Conservation (phyloP, 2,329 filamentous ascomycete species). For the Aspergillus sclerotialis region DNA sequence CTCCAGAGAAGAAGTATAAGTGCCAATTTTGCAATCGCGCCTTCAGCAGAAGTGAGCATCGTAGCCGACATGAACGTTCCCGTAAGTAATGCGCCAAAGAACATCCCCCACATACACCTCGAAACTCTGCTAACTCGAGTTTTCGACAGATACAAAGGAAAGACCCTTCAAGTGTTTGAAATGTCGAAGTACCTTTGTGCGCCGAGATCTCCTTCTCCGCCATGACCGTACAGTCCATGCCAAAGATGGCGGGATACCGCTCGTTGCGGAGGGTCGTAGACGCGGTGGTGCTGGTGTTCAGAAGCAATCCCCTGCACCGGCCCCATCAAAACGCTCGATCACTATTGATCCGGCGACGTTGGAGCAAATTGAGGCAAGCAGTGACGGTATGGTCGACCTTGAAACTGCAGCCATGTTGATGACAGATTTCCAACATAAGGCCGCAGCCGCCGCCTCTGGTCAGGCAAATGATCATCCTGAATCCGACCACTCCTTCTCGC, state of each 20-base stretch:
- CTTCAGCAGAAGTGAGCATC: constrained; percentile 94
- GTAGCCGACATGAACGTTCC: constrained; percentile 92
- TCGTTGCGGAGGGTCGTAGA: constrained; percentile 91
- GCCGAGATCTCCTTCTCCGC: constrained; percentile 88
- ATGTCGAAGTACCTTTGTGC: constrained; percentile 96
- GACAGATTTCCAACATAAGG: constrained; percentile 96
- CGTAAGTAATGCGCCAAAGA: constrained; percentile 68
- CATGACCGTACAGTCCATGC: constrained; percentile 98
- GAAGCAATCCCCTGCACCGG: constrained; percentile 27
- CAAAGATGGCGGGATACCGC: constrained; percentile 89
- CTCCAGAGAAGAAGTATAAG: constrained; percentile 97
- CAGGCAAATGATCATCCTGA: constrained; percentile 41
- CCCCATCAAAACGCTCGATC: constrained; percentile 69
- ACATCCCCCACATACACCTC: too few relatives aligned
- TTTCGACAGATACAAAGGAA: constrained; percentile 80
- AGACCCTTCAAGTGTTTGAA: constrained; percentile 98
- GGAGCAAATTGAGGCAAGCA: constrained; percentile 87
- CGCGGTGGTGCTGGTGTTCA: constrained; percentile 35
- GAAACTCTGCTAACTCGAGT: constrained; percentile 1
- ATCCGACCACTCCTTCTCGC: constrained; percentile 60
- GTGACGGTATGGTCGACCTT: constrained; percentile 87
- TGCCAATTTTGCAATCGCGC: constrained; percentile 98
- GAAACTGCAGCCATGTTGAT: constrained; percentile 98
- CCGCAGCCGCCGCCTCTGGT: constrained; percentile 57
- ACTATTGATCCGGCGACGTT: constrained; percentile 77